Percentiles rank a stretch among this genome's conserved stretches.
Conservation (phyloP, 805 yeast genomes). For the Kregervanrija fluxuum region DNA sequence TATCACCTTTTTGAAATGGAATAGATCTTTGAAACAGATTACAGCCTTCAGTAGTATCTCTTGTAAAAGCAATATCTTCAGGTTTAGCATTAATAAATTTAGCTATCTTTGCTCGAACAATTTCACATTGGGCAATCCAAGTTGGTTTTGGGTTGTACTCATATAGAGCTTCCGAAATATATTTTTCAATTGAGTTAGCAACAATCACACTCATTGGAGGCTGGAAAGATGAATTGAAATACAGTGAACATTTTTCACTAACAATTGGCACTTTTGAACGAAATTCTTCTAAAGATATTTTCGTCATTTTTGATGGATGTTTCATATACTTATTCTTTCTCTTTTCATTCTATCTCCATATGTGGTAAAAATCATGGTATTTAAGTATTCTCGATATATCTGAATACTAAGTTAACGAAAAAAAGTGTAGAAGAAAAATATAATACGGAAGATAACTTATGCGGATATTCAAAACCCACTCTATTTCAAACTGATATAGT, state of each 20-base stretch:
- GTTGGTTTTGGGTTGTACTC: not conserved
- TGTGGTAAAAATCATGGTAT: too few species aligned
- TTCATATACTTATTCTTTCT: too few species aligned
- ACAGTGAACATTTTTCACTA: not conserved
- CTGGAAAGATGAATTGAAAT: not conserved
- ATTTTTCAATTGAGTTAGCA: not conserved
- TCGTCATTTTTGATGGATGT: too few species aligned
- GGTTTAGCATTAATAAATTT: constrained; percentile 1
- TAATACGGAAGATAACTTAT: too few species aligned
- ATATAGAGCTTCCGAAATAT: not conserved
- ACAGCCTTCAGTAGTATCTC: constrained; percentile 6
- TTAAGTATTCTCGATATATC: too few species aligned
- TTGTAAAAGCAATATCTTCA: constrained; percentile 6
- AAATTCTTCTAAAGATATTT: not conserved
- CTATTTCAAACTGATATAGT: too few species aligned
- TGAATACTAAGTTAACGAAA: too few species aligned
- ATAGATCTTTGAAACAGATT: constrained; percentile 7
- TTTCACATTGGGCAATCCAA: not conserved
- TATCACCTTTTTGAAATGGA: constrained; percentile 2
- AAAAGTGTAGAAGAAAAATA: too few species aligned
- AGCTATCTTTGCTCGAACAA: not conserved
- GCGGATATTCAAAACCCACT: too few species aligned
- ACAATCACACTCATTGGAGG: not conserved
- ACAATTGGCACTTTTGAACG: not conserved
- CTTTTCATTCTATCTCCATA: too few species aligned